Conservation (phyloP, 2,329 filamentous ascomycete genomes). For the Cladosporium colombiae region DNA sequence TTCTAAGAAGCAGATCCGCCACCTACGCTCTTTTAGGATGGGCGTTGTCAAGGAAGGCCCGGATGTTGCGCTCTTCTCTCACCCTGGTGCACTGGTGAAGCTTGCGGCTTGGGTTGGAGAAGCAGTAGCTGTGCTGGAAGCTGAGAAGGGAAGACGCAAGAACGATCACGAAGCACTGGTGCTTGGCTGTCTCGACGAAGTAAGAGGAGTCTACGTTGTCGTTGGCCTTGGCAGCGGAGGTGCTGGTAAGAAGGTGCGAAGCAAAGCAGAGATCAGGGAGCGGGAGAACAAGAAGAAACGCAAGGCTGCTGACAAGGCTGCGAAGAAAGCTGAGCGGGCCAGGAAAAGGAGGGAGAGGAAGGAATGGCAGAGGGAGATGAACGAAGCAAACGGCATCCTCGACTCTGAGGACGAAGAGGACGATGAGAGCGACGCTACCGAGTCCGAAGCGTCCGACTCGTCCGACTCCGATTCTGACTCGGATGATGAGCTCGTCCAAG, state of each 20-base stretch:
- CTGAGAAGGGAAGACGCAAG: conserved; percentile 71
- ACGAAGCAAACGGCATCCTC: conserved; percentile 55
- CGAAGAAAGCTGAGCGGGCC: conserved; percentile 56
- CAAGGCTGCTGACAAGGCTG: conserved; percentile 54
- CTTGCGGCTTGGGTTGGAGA: conserved; percentile 92
- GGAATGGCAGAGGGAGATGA: conserved; percentile 59
- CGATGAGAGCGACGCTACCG: conserved; percentile 51
- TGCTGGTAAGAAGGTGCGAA: conserved; percentile 59
- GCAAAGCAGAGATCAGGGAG: conserved; percentile 48
- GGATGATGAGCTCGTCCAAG: conserved; percentile 56
- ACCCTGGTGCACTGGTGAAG: conserved; percentile 90
- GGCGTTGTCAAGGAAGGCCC: conserved; percentile 94
- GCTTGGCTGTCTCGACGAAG: conserved; percentile 85
- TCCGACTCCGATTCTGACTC: conserved; percentile 29
- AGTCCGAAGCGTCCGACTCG: conserved; percentile 53
- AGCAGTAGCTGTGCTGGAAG: conserved; percentile 85
- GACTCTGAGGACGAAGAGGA: conserved; percentile 51
- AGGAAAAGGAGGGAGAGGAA: conserved; percentile 59
- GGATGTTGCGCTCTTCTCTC: conserved; percentile 86
- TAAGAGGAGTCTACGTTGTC: conserved; percentile 82
- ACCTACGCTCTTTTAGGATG: conserved; percentile 89
- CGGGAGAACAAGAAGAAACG: conserved; percentile 64
- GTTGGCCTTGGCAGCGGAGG: conserved; percentile 84
- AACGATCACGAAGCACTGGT: conserved; percentile 72
- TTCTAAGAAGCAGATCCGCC: conserved; percentile 90